Base-by-base conservation (phyloP, 352 stramenopile genomes). In the Phytophthora sansomeana region DNA sequence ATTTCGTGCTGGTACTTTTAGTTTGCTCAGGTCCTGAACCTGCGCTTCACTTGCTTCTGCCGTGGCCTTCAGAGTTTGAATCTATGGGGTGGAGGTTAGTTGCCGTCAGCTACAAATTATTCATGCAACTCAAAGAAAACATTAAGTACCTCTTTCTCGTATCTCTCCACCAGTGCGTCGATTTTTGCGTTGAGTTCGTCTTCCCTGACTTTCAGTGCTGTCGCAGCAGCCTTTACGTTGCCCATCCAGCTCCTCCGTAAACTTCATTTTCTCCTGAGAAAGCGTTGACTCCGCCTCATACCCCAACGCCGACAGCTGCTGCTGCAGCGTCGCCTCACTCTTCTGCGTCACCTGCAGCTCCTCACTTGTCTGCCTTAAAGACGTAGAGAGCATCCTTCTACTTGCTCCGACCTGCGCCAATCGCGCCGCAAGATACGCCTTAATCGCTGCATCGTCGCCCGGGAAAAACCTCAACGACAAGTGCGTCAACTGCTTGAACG, bases 401-500 rank as follows among this genome's bases (percentile, higher is more conserved):
- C 87, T 85, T 13, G 64, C 58, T 39, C 78, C 91, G 10, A 90
- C 79, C 59, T 98, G 92, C n/a, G 82, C 79, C 32, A 98, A 79
- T 1, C 95, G 70, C 16, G 88, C 81, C 4, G 95, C 93, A 16
- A 98, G 70, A 66, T 98, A 98, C 33, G 84, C 65, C 63, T 98
- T 98, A 64, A 98, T 92, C 5, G 81, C 75, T 1, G 78, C 75
- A 67, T 98, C 95, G 52, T 97, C 85, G 24, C 91, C 92, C 4
- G 89, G 80, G 24, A 76, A 72, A 59, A 98, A 97, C 39, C 79
- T 69, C 14, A 98, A 75, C 38, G 88, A 97, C 13, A 98, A 72
- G 59, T 98, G 95, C 47, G 91, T 98, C 58, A 98, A 65, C 65
- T 98, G 88, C 78, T 98, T 98, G 81, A 98, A 98, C 21, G 69